A percentile compares a stretch with the other conserved stretches of the same genome.
Evolutionary conservation across 352 stramenopile species (phyloP).

Genomic region (Phytophthora hibernalis): DNA sequence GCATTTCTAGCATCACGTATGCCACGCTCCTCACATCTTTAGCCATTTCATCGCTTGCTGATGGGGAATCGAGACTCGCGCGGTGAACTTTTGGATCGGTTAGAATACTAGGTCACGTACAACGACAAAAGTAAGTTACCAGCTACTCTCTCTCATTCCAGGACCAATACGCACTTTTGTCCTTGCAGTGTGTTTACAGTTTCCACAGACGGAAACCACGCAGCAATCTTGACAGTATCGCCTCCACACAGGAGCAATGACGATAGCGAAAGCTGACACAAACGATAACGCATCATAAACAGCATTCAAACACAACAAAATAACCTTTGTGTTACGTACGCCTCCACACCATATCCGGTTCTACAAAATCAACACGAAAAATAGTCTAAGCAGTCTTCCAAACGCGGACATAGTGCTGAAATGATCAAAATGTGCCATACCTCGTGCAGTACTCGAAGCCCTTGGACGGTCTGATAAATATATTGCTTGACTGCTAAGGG

Average conservation of each 20-base stretch:
- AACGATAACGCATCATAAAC: neutral
- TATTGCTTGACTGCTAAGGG: constrained; percentile 46
- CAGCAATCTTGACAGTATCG: constrained; percentile 40
- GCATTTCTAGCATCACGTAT: constrained; percentile 68
- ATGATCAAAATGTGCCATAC: constrained; percentile 16
- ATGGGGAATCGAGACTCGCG: constrained; percentile 32
- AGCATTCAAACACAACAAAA: neutral
- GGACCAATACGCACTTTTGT: constrained; percentile 22
- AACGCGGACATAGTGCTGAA: neutral
- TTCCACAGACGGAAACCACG: constrained; percentile 48
- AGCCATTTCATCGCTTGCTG: constrained; percentile 3
- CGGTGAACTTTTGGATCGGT: constrained; percentile 37
- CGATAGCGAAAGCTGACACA: constrained; percentile 48
- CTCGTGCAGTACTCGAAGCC: constrained; percentile 45
- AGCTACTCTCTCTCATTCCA: neutral
- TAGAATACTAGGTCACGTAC: constrained; percentile 31
- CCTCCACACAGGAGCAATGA: constrained; percentile 51
- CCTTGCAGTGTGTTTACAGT: constrained; percentile 29
- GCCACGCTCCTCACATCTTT: constrained; percentile 65
- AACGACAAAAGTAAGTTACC: neutral
- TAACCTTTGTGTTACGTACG: constrained; percentile 24
- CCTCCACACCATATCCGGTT: constrained; percentile 40
- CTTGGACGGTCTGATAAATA: constrained; percentile 34
- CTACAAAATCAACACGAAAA: constrained; percentile 14
- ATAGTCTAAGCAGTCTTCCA: neutral